Conservation (phyloP, 495 filamentous ascomycete species). For the Tuber umbilicatum region DNA sequence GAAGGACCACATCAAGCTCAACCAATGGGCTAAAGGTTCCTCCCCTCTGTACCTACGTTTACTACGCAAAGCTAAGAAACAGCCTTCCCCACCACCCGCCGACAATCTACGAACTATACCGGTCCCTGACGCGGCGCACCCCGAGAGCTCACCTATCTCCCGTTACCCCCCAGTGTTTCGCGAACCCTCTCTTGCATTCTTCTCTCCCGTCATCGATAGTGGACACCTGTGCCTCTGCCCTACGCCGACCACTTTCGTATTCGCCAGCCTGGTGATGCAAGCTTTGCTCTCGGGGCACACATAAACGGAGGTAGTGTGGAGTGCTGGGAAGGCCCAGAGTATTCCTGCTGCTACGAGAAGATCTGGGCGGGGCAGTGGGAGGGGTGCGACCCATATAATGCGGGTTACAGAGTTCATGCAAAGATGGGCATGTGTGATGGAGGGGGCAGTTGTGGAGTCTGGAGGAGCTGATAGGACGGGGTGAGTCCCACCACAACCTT, state of each 20-base stretch:
- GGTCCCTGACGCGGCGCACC: slow-evolving; percentile 67
- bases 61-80: slow-evolving; percentile 42
- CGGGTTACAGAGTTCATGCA: slow-evolving; percentile 53
- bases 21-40: too few relatives aligned
- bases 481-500: slow-evolving; percentile 9
- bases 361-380: too few relatives aligned
- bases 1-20: slow-evolving; percentile 57
- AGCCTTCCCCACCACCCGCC: slow-evolving; percentile 54
- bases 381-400: slow-evolving; percentile 72
- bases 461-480: slow-evolving; percentile 86
- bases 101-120: slow-evolving; percentile 83
- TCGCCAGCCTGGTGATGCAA: slow-evolving; percentile 64
- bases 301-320: too few relatives aligned
- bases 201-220: slow-evolving; percentile 55
- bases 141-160: slow-evolving; percentile 68
- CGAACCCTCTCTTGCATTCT: slow-evolving; percentile 73
- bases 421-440: slow-evolving; percentile 58
- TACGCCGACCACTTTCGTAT: slow-evolving; percentile 73
- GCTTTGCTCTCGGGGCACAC: slow-evolving; percentile 43
- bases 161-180: slow-evolving; percentile 59
- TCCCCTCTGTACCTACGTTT: background rate
- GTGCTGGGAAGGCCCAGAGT: too few relatives aligned
- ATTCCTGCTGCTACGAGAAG: too few relatives aligned
- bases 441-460: slow-evolving; percentile 72
- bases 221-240: slow-evolving; percentile 57